phyloP scores from a whole-genome alignment of 345 rosid species.

The Brassica incana region DNA sequence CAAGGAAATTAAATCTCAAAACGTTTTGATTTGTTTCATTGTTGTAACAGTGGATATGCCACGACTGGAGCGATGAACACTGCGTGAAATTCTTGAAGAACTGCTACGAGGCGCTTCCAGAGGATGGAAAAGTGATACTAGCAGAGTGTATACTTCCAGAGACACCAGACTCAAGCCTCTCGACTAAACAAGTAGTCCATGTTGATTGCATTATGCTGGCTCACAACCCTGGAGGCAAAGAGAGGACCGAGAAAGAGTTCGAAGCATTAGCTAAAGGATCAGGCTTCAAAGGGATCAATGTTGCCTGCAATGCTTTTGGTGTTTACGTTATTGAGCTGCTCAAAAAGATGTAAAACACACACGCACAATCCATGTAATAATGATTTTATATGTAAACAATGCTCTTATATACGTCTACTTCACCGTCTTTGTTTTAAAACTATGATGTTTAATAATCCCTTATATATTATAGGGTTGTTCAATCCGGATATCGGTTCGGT shows the following conservation, averaged over 20 bases:
- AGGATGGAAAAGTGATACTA: conserved; percentile 73
- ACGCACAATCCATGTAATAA: neutral
- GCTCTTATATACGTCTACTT: neutral
- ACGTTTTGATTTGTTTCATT: conserved; percentile 1
- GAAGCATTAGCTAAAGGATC: conserved; percentile 70
- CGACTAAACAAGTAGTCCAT: conserved; percentile 65
- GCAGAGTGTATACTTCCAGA: conserved; percentile 79
- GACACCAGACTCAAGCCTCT: conserved; percentile 70
- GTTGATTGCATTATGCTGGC: conserved; percentile 89
- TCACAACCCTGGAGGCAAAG: conserved; percentile 94
- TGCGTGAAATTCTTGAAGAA: conserved; percentile 70
- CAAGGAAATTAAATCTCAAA: neutral
- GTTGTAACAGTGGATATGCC: conserved; percentile 79
- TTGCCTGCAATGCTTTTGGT: conserved; percentile 60
- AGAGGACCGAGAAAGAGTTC: conserved; percentile 80
- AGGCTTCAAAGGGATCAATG: conserved; percentile 73
- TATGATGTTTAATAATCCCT: conserved; percentile 16
- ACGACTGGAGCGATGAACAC: conserved; percentile 88
- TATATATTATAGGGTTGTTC: too few relatives aligned
- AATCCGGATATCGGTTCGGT: too few relatives aligned
- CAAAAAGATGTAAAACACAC: conserved; percentile 41
- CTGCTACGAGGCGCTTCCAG: conserved; percentile 71
- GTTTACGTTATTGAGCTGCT: conserved; percentile 72
- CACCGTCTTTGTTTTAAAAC: neutral
- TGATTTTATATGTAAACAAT: neutral